Percentiles rank a stretch among this genome's conserved stretches.
phyloP scores from a whole-genome alignment of 1,284 basidiomycete genomes.

The Cutaneotrichosporon mucoides region DNA sequence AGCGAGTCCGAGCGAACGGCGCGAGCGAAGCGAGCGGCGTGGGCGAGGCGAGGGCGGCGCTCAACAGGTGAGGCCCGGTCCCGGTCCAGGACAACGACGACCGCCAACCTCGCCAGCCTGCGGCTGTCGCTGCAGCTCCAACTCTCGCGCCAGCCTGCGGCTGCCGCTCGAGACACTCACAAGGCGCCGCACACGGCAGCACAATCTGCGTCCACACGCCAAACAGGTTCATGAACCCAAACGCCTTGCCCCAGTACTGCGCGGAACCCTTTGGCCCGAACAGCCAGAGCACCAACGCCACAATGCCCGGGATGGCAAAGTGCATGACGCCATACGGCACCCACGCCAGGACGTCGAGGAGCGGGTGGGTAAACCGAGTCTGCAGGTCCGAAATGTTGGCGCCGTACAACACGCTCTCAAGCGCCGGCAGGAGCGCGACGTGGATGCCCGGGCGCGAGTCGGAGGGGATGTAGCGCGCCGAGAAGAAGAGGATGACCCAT shows the following conservation, averaged over 20 bases:
- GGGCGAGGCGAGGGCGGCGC: neutral
- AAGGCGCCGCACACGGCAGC: conserved; percentile 88
- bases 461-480: conserved; percentile 76
- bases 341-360: conserved; percentile 92
- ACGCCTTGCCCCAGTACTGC: conserved; percentile 80
- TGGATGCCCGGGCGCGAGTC: conserved; percentile 74
- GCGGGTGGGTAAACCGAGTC: conserved; percentile 84
- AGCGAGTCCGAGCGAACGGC: too few relatives aligned
- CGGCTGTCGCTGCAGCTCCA: too few relatives aligned
- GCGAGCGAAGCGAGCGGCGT: neutral
- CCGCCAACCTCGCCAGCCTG: too few relatives aligned
- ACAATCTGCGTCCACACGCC: conserved; percentile 87
- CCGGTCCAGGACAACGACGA: too few relatives aligned
- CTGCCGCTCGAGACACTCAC: conserved; percentile 43
- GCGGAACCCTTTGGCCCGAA: conserved; percentile 74
- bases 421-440: conserved; percentile 86
- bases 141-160: too few relatives aligned
- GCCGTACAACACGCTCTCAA: conserved; percentile 91
- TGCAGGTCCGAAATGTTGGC: conserved; percentile 96
- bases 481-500: conserved; percentile 82
- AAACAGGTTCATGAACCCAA: conserved; percentile 89
- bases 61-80: neutral
- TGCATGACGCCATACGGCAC: conserved; percentile 91
- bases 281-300: conserved; percentile 71
- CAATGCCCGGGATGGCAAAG: conserved; percentile 76